Evolutionary conservation across 1,139 yeast genomes (phyloP), one percentile per base, ranked within the genome.

Genomic region (Nadsonia starkeyi-henricii): DNA sequence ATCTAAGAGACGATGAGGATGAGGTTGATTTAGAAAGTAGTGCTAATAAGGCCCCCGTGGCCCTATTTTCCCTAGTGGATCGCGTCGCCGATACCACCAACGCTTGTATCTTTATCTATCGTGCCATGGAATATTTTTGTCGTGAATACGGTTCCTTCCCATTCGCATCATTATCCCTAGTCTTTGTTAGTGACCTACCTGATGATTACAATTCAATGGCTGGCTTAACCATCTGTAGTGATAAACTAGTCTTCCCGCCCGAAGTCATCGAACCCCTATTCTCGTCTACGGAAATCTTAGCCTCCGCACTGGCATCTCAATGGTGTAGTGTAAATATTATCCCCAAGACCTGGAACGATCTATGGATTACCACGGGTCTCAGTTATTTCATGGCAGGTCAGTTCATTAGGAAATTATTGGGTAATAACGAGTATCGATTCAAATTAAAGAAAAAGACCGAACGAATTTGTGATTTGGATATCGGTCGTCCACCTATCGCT

Each of bases 241-340:
- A 81, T 21, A 68, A 73, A 33, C 62, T 88, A 13, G 64, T 91
- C n/a, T 91, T 85, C 58, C 81, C 93, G 0, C 74, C 93, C 0
- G 77, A 78, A 46, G 69, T 80, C 17, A 79, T 91, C 41, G 98
- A 93, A 56, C 93, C 95, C 0, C 72, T 86, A 54, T 79, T 84
- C 56, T 61, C 77, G 0, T 74, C 79, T 1, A 85, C 96, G 0
- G 88, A 85, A 53, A 62, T 69, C 0, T 62, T 91, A 8, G 73
- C 91, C 1, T 75, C 78, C 50, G 78, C 86, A 0, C 65, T 93
- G 39, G 85, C 98, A 0, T 73, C 78, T 5, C 98, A 93, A 62
- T 93, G 97, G 95, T 77, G 95, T 1, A 96, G 97, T 8, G 81
- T 93, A 41, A 86, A 86, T 61, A 85, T 93, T 30, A 81, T 86